Evolutionary conservation across 1,139 yeast genomes (phyloP).

Genomic region (Zygosaccharomyces sapae): DNA sequence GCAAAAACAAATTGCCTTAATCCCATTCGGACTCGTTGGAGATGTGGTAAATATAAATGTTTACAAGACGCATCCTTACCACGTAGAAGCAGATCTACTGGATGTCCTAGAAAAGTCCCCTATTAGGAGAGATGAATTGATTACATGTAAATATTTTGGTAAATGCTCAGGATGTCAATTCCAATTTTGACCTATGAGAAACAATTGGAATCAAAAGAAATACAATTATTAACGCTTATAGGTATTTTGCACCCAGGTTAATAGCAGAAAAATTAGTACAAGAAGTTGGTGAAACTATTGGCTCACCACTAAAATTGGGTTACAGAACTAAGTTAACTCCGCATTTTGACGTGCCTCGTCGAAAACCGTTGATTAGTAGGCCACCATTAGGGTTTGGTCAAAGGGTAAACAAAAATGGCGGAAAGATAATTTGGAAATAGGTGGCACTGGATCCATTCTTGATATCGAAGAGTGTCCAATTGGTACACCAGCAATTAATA

Average conservation of each 20-base stretch:
- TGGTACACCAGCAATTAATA: conserved; percentile 74
- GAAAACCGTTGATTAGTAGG: conserved; percentile 35
- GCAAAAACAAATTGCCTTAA: conserved; percentile 48
- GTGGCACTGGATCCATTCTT: conserved; percentile 52
- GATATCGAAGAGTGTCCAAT: conserved; percentile 93
- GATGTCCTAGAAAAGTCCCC: conserved; percentile 46
- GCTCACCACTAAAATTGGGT: conserved; percentile 70
- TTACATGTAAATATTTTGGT: conserved; percentile 72
- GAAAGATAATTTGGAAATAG: conserved; percentile 38
- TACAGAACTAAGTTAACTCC: conserved; percentile 95
- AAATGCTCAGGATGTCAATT: conserved; percentile 90
- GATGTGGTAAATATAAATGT: conserved; percentile 68
- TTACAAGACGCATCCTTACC: conserved; percentile 71
- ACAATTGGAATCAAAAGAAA: conserved; percentile 65
- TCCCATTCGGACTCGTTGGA: conserved; percentile 88
- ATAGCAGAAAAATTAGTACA: conserved; percentile 49
- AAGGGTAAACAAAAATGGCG: conserved; percentile 72
- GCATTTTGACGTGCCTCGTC: conserved; percentile 78
- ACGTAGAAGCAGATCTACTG: conserved; percentile 72
- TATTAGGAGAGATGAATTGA: conserved; percentile 50
- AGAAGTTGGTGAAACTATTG: conserved; percentile 58
- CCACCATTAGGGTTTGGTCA: conserved; percentile 90
- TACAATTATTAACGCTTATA: conserved; percentile 79
- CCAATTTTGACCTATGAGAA: conserved; percentile 70
- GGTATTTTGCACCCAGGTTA: conserved; percentile 59